Evolutionary conservation across 202 grass and related monocot species (phyloP).

Genomic region (Cymbopogon flexuosus): DNA sequence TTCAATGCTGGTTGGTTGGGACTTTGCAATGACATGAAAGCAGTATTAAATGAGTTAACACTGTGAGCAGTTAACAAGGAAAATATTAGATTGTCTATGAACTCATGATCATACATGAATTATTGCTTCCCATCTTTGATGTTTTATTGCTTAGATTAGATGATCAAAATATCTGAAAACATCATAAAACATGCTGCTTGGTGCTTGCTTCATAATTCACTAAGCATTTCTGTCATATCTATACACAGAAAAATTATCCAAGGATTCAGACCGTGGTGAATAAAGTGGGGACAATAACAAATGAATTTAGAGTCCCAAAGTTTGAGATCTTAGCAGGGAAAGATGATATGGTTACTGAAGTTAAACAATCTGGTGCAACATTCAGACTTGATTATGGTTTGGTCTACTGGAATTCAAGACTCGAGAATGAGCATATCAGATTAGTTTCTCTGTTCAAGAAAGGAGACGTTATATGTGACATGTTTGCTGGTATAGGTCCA

Average conservation of each 20-base stretch:
- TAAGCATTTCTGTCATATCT: conserved; percentile 15
- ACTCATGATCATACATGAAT: background rate
- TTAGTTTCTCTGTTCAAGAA: conserved; percentile 86
- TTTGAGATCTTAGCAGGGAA: conserved; percentile 91
- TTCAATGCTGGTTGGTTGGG: background rate
- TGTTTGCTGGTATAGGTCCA: conserved; percentile 96
- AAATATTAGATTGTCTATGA: background rate
- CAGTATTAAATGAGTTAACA: background rate
- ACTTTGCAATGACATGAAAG: conserved; percentile 7
- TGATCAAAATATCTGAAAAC: background rate
- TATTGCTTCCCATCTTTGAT: background rate
- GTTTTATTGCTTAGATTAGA: conserved; percentile 19
- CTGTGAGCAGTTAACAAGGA: background rate
- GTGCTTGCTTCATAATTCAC: conserved; percentile 6
- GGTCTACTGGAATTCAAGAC: conserved; percentile 99
- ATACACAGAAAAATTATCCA: conserved; percentile 81
- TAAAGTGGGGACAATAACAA: conserved; percentile 93
- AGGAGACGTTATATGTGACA: conserved; percentile 89
- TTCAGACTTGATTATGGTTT: conserved; percentile 92
- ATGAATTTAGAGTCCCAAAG: conserved; percentile 84
- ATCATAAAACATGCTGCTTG: background rate
- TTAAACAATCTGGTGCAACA: conserved; percentile 91
- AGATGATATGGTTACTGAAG: conserved; percentile 75
- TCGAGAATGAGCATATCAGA: conserved; percentile 90
- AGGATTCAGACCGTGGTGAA: conserved; percentile 91